Evolutionary conservation across 2,329 filamentous ascomycete genomes (phyloP), one percentile per base, ranked within the genome.

Genomic region (Fusarium clavum): DNA sequence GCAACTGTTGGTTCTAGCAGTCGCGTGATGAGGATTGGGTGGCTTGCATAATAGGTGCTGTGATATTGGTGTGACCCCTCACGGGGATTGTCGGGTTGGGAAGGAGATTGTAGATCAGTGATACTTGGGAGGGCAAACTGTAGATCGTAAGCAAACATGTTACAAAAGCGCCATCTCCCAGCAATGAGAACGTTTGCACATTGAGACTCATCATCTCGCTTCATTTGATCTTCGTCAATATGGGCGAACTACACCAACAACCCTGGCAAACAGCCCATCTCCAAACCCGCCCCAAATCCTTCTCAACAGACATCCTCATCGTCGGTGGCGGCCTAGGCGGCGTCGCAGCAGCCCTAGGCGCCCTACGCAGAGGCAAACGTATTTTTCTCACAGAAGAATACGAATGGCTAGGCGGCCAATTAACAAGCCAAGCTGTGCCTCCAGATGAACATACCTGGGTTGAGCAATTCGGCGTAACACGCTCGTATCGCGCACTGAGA

Each of bases 361-460:
- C 72, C 13, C 67, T 76, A 2, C 72, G 74, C 40, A 61, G 69
- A 57, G 72, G 71, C 5, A 69, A 69, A 8, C 55, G 57, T 3
- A 74, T 76, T 24, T 49, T 75, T 8, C 52, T 76, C n/a, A 76
- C 75, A 0, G 74, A 76, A 24, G 75, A 76, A 49, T 75, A 73
- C n/a, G 73, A 73, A 6, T 76, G 75, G 75, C n/a, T 76, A 14
- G 75, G 75, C 2, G 75, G 75, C 0, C 75, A 76, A 45, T 55
- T 76, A 22, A 76, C 75, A 4, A 76, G 74, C 55, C 75, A 76
- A 51, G 75, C 70, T 7, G 75, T 76, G 1, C 75, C 75, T 6
- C 75, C 74, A 5, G 75, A 76, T n/a, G 75, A 76, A 47, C 75
- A 76, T 30, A 71, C 59, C 20, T 76, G 75, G 75, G 75, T 76